Conservation (phyloP, 2,329 filamentous ascomycete genomes). For the Aureobasidium zeae region DNA sequence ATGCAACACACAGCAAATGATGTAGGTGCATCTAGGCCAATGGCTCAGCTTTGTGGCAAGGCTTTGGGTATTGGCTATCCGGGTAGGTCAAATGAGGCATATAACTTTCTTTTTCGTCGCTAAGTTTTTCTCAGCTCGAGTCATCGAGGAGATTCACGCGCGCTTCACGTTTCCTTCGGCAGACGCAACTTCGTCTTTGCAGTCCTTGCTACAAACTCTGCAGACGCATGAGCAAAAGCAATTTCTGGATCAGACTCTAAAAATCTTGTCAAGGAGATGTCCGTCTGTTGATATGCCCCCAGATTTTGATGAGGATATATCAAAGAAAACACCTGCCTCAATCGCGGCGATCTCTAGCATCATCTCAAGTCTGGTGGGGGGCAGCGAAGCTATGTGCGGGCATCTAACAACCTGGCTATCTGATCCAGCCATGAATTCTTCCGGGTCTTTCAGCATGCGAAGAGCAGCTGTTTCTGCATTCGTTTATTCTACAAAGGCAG, state of each 20-base stretch:
- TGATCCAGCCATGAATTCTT: constrained; percentile 20
- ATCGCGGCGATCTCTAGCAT: constrained; percentile 17
- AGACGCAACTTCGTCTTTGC: not conserved
- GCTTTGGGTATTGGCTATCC: constrained; percentile 63
- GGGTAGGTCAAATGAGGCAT: constrained; percentile 41
- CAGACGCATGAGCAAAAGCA: constrained; percentile 42
- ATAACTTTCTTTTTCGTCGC: not conserved
- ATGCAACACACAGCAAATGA: constrained; percentile 35
- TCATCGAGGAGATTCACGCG: constrained; percentile 14
- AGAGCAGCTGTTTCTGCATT: constrained; percentile 25
- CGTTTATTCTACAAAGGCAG: constrained; percentile 1
- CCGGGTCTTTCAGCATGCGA: constrained; percentile 21
- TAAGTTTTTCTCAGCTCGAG: constrained; percentile 1
- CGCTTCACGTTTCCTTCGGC: not conserved
- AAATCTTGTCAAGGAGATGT: constrained; percentile 21
- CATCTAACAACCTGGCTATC: constrained; percentile 20
- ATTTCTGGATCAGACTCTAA: constrained; percentile 30
- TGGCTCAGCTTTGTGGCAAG: constrained; percentile 44
- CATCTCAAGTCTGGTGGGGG: constrained; percentile 14
- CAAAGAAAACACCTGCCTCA: not conserved
- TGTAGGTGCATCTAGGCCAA: constrained; percentile 25
- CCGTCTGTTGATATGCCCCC: not conserved
- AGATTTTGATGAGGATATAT: not conserved
- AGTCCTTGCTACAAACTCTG: constrained; percentile 33
- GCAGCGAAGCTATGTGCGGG: constrained; percentile 17